phyloP scores from a whole-genome alignment of 306 rosid species.

The Rosa persica region DNA sequence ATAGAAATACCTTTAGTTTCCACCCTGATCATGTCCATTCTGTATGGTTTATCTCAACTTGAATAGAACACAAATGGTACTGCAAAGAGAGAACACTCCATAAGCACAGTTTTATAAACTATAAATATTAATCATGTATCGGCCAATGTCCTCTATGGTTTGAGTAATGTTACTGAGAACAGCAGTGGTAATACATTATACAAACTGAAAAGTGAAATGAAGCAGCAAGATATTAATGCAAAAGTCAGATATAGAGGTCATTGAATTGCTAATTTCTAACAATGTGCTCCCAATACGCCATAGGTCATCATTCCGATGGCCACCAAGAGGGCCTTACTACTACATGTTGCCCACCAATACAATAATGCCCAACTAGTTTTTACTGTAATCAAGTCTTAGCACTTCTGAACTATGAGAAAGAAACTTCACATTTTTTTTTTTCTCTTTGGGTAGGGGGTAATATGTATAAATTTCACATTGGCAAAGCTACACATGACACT shows the following conservation, averaged over 20 bases:
- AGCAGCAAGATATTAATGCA: neutral
- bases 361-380: neutral
- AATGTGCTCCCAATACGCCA: neutral
- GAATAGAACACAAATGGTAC: slow-evolving; percentile 77
- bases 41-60: slow-evolving; percentile 40
- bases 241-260: neutral
- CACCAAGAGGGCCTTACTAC: neutral
- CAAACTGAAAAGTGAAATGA: neutral
- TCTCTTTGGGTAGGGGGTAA: neutral
- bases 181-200: neutral
- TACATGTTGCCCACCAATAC: neutral
- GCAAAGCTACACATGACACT: neutral
- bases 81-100: slow-evolving; percentile 36
- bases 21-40: slow-evolving; percentile 18
- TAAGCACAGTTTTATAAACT: slow-evolving; percentile 15
- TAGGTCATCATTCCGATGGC: neutral
- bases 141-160: neutral
- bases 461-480: neutral
- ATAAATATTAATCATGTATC: neutral
- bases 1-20: slow-evolving; percentile 41
- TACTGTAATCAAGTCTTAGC: neutral
- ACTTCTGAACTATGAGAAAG: neutral
- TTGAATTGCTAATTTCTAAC: neutral
- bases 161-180: neutral
- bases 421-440: neutral